Evolutionary conservation across 495 filamentous ascomycete genomes (phyloP), one percentile per base, ranked within the genome.

Genomic region (Hyaloscypha variabilis): DNA sequence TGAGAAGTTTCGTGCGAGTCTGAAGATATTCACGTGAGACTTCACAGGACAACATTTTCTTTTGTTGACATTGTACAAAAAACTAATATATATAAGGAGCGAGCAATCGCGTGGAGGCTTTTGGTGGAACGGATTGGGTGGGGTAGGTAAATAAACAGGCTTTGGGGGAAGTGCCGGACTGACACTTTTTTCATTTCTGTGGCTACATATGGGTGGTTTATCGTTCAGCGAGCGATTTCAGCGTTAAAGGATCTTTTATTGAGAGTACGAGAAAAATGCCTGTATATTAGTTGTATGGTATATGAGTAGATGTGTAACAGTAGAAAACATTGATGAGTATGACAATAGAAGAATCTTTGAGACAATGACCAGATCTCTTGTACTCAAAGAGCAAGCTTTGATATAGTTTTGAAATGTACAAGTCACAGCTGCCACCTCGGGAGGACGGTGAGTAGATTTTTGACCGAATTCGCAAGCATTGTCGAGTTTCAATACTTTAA

Each of bases 31-130:
- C 39, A 1, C 13, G 13, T 46, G 39, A 46, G 13, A 19, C 11
- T 2, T 19, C 39, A 46, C 13, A 19, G 6, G 19, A 46, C 19
- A 46, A 19, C 2, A n/a, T 58, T 36, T 28, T 54, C 10, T 28
- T 24, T 25, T 25, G 13, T 54, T 25, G 26, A 28, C 6, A 6
- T 8, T 53, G 6, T 28, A 54, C 51, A 54, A 54, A 24, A 6
- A 54, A n/a, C n/a, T 5, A 26, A 25, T 8, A 14, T 28, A 54
- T 28, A 54, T 25, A 54, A 11, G 54, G 63, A 56, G 46, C 64
- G 64, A 61, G 64, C 57, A 60, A 61, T 66, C 64, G 64, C 57
- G 58, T 29, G 30, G 64, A 29, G 36, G 51, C 25, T 24, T 19
- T 10, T 19, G n/a, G n/a, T n/a, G n/a, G 28, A 26, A 39, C 21